phyloP scores from a whole-genome alignment of 2,329 filamentous ascomycete genomes.

The Aspergillus sclerotialis region DNA sequence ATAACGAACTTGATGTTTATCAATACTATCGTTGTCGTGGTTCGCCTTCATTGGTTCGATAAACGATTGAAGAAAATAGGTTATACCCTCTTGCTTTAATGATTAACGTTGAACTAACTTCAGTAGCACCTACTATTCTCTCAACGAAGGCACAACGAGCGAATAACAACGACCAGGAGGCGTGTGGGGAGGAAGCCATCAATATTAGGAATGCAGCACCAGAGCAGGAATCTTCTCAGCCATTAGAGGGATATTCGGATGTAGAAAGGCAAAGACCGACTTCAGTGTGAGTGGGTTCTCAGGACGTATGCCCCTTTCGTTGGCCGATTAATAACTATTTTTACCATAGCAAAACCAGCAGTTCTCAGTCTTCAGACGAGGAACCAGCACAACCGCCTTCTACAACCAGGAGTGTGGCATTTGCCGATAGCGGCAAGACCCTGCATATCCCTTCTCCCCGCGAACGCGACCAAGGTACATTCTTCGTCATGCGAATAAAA shows the following conservation, averaged over 20 bases:
- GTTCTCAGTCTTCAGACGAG: neutral
- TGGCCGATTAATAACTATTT: neutral
- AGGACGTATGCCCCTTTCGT: neutral
- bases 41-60: constrained; percentile 45
- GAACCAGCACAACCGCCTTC: neutral
- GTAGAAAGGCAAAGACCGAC: neutral
- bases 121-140: constrained; percentile 8
- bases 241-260: neutral
- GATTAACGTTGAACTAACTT: neutral
- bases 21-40: constrained; percentile 44
- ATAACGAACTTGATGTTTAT: constrained; percentile 45
- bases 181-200: constrained; percentile 6
- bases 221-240: neutral
- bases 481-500: neutral
- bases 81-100: constrained; percentile 3
- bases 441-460: constrained; percentile 20
- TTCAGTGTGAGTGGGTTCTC: neutral
- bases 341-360: neutral
- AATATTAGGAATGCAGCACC: neutral
- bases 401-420: constrained; percentile 5
- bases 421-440: constrained; percentile 12
- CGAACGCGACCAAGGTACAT: constrained; percentile 15
- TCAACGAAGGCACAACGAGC: constrained; percentile 1
- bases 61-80: constrained; percentile 37
- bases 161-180: neutral